phyloP scores from a whole-genome alignment of 2,329 filamentous ascomycete genomes.

The Aureobasidium namibiae region DNA sequence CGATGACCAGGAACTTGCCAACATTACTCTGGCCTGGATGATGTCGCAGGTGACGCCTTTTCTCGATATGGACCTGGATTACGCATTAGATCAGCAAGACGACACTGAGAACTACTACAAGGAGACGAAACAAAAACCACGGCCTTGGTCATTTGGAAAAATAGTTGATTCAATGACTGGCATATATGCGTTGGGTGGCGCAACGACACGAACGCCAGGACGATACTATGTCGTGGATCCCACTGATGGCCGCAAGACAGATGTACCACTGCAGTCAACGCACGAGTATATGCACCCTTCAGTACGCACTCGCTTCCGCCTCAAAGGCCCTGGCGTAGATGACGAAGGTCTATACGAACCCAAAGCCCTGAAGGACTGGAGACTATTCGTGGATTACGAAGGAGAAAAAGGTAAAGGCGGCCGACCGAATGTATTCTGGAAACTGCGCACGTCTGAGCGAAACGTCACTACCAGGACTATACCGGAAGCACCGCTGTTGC shows the following conservation, averaged over 20 bases:
- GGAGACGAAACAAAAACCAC: slow-evolving; percentile 29
- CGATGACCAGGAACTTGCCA: slow-evolving; percentile 39
- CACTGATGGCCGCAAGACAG: slow-evolving; percentile 32
- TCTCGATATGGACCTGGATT: slow-evolving; percentile 40
- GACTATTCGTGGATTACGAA: slow-evolving; percentile 36
- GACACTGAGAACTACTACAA: slow-evolving; percentile 38
- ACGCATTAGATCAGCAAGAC: slow-evolving; percentile 40
- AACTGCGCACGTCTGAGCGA: slow-evolving; percentile 27
- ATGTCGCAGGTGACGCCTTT: slow-evolving; percentile 43
- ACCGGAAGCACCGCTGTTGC: slow-evolving; percentile 38
- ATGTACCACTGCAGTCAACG: slow-evolving; percentile 38
- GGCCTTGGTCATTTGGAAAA: slow-evolving; percentile 43
- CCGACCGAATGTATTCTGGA: slow-evolving; percentile 37
- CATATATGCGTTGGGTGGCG: slow-evolving; percentile 39
- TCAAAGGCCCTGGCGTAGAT: slow-evolving; percentile 38
- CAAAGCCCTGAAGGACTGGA: slow-evolving; percentile 38
- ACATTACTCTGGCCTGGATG: slow-evolving; percentile 51
- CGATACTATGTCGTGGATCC: slow-evolving; percentile 40
- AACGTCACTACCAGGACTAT: slow-evolving; percentile 31
- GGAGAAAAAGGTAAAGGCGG: slow-evolving; percentile 25
- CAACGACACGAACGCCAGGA: slow-evolving; percentile 38
- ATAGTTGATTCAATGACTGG: slow-evolving; percentile 39
- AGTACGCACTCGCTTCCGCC: slow-evolving; percentile 36
- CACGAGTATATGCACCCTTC: slow-evolving; percentile 46
- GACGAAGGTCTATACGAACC: slow-evolving; percentile 39